Evolutionary conservation across 305 asterid genomes (phyloP).

Genomic region (Fraxinus sp.): DNA sequence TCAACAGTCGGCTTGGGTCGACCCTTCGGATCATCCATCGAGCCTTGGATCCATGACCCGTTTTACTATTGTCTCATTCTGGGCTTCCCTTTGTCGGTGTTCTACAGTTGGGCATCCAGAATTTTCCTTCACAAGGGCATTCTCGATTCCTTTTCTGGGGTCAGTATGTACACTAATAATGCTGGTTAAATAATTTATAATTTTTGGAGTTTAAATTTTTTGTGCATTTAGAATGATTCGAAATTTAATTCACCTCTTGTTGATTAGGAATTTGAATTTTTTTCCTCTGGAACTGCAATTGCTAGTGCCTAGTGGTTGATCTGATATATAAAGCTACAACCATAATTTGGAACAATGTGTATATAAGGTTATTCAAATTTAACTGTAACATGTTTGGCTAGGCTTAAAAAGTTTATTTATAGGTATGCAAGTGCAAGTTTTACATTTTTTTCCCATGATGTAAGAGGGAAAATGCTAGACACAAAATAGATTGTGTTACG

Average conservation of each 20-base stretch:
- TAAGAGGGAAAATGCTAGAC: neutral
- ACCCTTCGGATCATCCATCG: slow-evolving; percentile 57
- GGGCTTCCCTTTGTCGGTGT: slow-evolving; percentile 63
- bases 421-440: neutral
- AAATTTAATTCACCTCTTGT: neutral
- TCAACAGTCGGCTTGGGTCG: slow-evolving; percentile 63
- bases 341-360: neutral
- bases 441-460: neutral
- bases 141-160: slow-evolving; percentile 79
- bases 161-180: slow-evolving; percentile 22
- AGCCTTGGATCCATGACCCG: slow-evolving; percentile 81
- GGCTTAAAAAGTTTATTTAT: neutral
- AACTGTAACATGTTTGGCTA: neutral
- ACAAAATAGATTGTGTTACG: neutral
- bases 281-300: neutral
- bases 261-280: neutral
- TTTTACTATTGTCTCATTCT: slow-evolving; percentile 57
- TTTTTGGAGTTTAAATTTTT: neutral
- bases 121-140: slow-evolving; percentile 55
- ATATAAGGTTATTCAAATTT: neutral
- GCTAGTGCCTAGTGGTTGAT: neutral
- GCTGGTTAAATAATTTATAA: neutral
- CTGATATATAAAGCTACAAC: neutral
- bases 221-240: neutral
- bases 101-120: slow-evolving; percentile 55